phyloP scores from a whole-genome alignment of 2,329 filamentous ascomycete genomes.

The Chrysoporthe puriensis region DNA sequence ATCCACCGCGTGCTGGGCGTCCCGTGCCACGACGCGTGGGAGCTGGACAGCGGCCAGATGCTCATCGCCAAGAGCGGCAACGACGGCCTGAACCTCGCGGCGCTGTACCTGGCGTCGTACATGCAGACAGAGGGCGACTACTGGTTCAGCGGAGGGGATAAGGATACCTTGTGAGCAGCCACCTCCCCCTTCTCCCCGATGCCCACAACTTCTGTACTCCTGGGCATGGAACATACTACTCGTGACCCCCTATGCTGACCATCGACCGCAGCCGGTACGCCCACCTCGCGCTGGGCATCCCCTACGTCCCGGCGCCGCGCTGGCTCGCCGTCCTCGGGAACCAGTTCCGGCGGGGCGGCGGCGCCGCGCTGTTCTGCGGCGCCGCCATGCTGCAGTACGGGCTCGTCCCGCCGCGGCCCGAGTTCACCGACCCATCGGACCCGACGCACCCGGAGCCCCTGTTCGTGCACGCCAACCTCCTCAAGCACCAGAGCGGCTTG shows the following conservation, averaged over 20 bases:
- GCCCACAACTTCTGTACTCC: neutral
- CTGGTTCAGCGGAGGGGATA: constrained; percentile 28
- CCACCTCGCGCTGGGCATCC: constrained; percentile 25
- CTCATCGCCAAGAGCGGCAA: constrained; percentile 28
- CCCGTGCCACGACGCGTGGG: constrained; percentile 27
- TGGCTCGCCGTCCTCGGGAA: constrained; percentile 28
- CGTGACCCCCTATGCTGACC: neutral
- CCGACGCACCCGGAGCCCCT: constrained; percentile 23
- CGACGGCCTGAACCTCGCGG: constrained; percentile 25
- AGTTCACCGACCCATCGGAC: constrained; percentile 16
- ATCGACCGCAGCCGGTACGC: constrained; percentile 23
- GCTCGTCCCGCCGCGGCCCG: constrained; percentile 9
- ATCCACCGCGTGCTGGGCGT: constrained; percentile 26
- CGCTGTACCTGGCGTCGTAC: constrained; percentile 24
- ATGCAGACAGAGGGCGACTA: constrained; percentile 27
- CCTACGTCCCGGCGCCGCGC: constrained; percentile 27
- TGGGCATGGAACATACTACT: neutral
- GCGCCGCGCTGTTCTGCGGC: constrained; percentile 21
- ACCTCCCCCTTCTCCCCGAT: too few relatives aligned
- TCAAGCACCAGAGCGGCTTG: constrained; percentile 27
- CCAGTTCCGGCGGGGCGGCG: neutral
- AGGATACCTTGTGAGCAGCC: constrained; percentile 26
- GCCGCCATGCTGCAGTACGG: constrained; percentile 29
- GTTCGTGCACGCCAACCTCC: constrained; percentile 27
- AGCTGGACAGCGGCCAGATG: constrained; percentile 28